Percentiles rank a stretch among this genome's conserved stretches.
phyloP scores from a whole-genome alignment of 768 basidiomycete genomes.

The Cyclocybe cylindracea region DNA sequence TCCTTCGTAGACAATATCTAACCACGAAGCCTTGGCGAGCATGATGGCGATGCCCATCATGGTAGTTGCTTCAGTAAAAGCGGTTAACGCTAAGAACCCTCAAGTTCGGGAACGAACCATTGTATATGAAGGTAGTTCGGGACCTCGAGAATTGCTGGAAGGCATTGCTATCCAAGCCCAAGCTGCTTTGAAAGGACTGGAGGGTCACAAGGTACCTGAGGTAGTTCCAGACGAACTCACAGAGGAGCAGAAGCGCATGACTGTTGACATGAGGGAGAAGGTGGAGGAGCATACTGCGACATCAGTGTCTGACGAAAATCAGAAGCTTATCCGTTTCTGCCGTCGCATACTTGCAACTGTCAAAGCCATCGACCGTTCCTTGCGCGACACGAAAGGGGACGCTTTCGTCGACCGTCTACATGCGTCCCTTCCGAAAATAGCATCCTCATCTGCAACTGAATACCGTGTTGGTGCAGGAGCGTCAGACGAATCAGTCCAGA shows the following conservation, averaged over 20 bases:
- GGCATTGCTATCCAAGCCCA: conserved; percentile 90
- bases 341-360: conserved; percentile 82
- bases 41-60: conserved; percentile 99
- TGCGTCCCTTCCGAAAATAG: conserved; percentile 73
- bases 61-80: conserved; percentile 73
- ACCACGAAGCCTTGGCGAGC: conserved; percentile 88
- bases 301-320: conserved; percentile 69
- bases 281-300: conserved; percentile 49
- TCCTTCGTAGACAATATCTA: conserved; percentile 75
- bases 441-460: conserved; percentile 43
- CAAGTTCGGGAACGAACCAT: conserved; percentile 79
- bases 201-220: conserved; percentile 57
- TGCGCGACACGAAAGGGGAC: conserved; percentile 88
- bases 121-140: conserved; percentile 87
- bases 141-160: conserved; percentile 90
- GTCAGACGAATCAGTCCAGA: conserved; percentile 67
- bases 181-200: conserved; percentile 87
- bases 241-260: conserved; percentile 90
- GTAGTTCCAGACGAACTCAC: conserved; percentile 66
- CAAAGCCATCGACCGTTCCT: conserved; percentile 81
- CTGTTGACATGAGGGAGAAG: conserved; percentile 65
- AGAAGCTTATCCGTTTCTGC: conserved; percentile 80
- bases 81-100: conserved; percentile 56
- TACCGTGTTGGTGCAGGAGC: conserved; percentile 50
- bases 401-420: conserved; percentile 81